These are phyloP conservation scores for Sutorius australiensis DNA, from an alignment of 768 basidiomycete genomes.

Conservation along the genomic window DNA sequence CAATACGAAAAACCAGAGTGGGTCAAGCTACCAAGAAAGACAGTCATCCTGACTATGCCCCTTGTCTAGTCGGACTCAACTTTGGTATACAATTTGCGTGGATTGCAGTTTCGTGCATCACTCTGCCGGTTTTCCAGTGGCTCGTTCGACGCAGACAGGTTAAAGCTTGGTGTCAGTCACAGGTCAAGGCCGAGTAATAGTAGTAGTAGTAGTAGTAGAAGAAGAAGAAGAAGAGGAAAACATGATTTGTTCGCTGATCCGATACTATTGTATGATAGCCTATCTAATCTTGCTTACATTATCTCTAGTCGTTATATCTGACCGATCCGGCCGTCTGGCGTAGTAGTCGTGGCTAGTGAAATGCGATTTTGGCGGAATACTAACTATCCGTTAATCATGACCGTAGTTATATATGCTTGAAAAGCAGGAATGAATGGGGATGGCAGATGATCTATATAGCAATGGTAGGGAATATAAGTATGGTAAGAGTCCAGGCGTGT, in stretches of 20 bases:
- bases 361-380: background rate
- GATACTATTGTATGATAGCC: background rate
- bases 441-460: conserved; percentile 21
- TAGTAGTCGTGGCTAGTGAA: background rate
- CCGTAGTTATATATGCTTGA: conserved; percentile 14
- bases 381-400: conserved; percentile 12
- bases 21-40: conserved; percentile 18
- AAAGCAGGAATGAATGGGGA: conserved; percentile 28
- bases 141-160: conserved; percentile 29
- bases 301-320: background rate
- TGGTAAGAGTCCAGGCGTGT: background rate
- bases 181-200: conserved; percentile 1
- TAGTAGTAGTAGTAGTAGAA: no score
- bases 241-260: background rate
- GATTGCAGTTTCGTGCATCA: conserved; percentile 51
- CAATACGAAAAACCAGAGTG: conserved; percentile 56
- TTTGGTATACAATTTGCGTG: conserved; percentile 59
- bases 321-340: background rate
- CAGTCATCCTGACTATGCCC: background rate
- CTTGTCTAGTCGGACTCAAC: conserved; percentile 50
- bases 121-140: conserved; percentile 51
- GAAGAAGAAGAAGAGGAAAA: background rate
- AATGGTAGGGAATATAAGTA: conserved; percentile 15
- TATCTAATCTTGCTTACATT: background rate
- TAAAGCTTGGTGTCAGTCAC: conserved; percentile 16